phyloP scores from a whole-genome alignment of 441 rosid genomes.

The Gossypium armourianum region DNA sequence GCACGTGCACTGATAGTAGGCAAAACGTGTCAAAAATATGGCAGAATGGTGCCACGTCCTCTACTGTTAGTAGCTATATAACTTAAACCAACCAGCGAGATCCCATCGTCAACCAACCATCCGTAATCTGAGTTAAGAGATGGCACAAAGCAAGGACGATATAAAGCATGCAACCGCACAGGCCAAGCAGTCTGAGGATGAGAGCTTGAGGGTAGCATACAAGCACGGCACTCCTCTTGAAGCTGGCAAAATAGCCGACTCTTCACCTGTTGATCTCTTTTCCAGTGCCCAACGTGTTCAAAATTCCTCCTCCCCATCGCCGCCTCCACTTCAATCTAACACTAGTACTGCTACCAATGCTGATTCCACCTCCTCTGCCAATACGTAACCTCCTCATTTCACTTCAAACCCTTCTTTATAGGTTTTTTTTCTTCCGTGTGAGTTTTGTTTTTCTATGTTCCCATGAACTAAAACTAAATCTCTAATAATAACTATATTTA shows the following conservation, averaged over 20 bases:
- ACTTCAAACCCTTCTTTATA: not conserved
- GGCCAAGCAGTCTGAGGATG: slow-evolving; percentile 5
- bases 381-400: not conserved
- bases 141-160: slow-evolving; percentile 1
- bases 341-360: not conserved
- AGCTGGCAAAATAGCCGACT: not conserved
- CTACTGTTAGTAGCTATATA: not conserved
- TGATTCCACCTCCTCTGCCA: not conserved
- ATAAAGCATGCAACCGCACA: slow-evolving; percentile 3
- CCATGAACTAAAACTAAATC: no score
- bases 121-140: not conserved
- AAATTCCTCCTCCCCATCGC: not conserved
- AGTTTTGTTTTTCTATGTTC: not conserved
- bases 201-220: slow-evolving; percentile 1
- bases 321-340: not conserved
- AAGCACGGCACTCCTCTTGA: slow-evolving; percentile 5
- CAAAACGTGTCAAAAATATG: not conserved
- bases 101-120: no score
- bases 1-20: not conserved
- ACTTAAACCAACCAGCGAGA: not conserved
- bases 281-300: not conserved
- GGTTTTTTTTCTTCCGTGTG: not conserved
- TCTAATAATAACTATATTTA: no score
- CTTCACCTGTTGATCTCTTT: slow-evolving; percentile 1
- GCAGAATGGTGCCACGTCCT: not conserved